Base-by-base conservation (phyloP, 768 basidiomycete species). In the Zangia roseola region DNA sequence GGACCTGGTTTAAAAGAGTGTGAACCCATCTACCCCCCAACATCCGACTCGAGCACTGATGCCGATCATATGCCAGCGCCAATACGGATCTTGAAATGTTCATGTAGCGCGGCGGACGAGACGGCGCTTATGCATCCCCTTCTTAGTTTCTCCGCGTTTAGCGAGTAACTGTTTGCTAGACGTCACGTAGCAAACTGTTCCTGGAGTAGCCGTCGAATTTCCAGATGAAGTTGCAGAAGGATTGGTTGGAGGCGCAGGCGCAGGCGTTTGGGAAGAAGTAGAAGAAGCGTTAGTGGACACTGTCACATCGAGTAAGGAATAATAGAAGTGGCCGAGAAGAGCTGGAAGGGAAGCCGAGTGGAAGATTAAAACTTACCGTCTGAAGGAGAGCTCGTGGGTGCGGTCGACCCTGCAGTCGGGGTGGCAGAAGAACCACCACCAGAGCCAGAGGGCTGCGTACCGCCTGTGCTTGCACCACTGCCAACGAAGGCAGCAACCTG, bases 401-500 rank as follows among this genome's bases (percentile, higher is more conserved):
- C 35, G 10, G 58, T 38, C 5, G 56, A 41, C 10, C 38, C 44
- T 24, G 47, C 3, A 9, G 62, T 48, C 8, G 48, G 44, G 9
- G 62, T 48, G 13, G 50, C 60, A 45, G 65, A 49, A 4, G 9
- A 12, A 7, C 34, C 43, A 12, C 45, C 21, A 17, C 37, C 45
- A 2, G 30, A 30, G 30, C 30, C 30, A 30, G 30, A 30, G 28
- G 62, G 52, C 40, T 66, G 62, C 33, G 47, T 46, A 7, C 62
- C 58, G 14, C 58, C 57, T 35, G 50, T 36, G 21, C 42, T 45
- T 34, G 26, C 53, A 33, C 38, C 43, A 10, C 23, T 50, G 14
- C 54, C 50, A 26, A 74, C 71, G 40, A 81, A 74, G 24, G 69
- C 58, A 25, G 79, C 76, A 13, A 81, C 62, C 12, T 66, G 26